A percentile compares a stretch with the other conserved stretches of the same genome.
These are phyloP conservation scores for Nannochloropsis gaditana DNA, from an alignment of 108 stramenopile species.

Conservation along the genomic window DNA sequence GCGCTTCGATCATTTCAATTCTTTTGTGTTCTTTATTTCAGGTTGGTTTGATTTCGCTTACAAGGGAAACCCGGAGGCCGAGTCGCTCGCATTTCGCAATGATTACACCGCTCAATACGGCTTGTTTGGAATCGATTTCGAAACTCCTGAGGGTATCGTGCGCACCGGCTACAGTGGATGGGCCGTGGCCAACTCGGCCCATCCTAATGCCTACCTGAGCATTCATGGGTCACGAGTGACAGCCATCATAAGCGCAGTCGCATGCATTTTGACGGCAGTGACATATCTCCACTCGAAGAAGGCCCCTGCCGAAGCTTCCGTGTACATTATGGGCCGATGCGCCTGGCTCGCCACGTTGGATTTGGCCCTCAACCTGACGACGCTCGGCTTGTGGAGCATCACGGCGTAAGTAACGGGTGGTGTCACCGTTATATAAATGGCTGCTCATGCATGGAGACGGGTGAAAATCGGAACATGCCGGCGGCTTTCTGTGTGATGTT, in stretches of 20 bases:
- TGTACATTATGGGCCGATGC: neutral
- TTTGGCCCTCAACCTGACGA: neutral
- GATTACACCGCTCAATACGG: constrained; percentile 9
- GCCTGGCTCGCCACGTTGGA: neutral
- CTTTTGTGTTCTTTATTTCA: neutral
- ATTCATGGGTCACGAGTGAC: neutral
- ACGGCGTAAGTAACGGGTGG: neutral
- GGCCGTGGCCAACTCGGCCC: neutral
- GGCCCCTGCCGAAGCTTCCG: neutral
- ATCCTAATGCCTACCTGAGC: neutral
- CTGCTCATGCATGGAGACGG: too few species aligned
- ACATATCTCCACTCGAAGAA: neutral
- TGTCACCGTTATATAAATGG: too few species aligned
- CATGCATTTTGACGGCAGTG: neutral
- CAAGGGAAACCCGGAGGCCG: neutral
- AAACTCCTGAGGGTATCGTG: neutral
- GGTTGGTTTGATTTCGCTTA: constrained; percentile 2
- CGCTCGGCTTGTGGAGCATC: neutral
- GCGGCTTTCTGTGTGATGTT: too few species aligned
- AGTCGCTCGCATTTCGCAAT: neutral
- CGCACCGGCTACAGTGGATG: neutral
- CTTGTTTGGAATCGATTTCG: neutral
- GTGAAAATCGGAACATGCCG: too few species aligned
- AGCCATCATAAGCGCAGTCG: neutral
- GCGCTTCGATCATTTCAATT: too few species aligned